Conservation (phyloP, 139 green algal genomes). For the Chlamydomonas incerta region DNA sequence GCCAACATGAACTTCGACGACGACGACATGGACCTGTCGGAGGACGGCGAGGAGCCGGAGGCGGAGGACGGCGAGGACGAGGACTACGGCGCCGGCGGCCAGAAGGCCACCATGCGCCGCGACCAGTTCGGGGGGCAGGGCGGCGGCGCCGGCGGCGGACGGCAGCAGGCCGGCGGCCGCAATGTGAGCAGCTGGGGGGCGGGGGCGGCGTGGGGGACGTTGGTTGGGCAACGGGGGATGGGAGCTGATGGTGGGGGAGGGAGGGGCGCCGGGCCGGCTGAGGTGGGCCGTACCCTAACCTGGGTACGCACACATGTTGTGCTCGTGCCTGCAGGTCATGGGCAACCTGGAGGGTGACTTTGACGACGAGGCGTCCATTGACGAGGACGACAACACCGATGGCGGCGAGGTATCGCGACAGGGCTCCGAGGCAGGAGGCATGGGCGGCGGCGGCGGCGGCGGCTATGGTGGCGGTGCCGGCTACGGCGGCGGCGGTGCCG, state of each 20-base stretch:
- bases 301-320: not conserved
- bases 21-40: slow-evolving; percentile 6
- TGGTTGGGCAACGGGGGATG: not conserved
- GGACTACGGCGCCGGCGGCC: not conserved
- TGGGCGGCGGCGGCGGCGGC: not conserved
- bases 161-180: not conserved
- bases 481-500: not conserved
- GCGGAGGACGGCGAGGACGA: slow-evolving; percentile 14
- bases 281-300: not conserved
- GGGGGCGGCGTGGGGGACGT: not conserved
- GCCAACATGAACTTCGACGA: slow-evolving; percentile 43
- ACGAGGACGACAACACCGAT: slow-evolving; percentile 74
- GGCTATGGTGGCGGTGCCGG: not conserved
- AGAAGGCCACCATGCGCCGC: not conserved
- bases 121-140: not conserved
- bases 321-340: slow-evolving; percentile 43
- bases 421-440: slow-evolving; percentile 35
- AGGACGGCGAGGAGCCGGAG: not conserved
- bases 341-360: slow-evolving; percentile 56
- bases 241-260: not conserved
- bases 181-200: not conserved
- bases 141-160: not conserved
- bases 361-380: slow-evolving; percentile 66
- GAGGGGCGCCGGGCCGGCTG: no score
- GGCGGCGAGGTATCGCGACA: slow-evolving; percentile 51